These are phyloP conservation scores for Pseudocercospora cruenta DNA, from an alignment of 2,329 filamentous ascomycete species.

Conservation along the genomic window DNA sequence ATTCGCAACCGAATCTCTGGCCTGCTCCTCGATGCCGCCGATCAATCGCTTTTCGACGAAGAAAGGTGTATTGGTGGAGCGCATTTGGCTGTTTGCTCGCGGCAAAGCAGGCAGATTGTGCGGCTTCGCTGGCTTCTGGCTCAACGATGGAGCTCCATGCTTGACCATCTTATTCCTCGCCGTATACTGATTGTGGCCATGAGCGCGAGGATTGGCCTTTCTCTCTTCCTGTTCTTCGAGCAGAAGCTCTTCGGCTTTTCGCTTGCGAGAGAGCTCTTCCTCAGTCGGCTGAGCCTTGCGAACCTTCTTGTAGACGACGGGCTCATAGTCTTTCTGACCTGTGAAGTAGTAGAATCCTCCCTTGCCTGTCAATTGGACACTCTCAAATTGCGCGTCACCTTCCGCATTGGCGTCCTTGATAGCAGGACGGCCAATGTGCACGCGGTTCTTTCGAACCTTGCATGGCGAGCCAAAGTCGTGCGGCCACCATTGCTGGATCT, in stretches of 20 bases:
- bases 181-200: conserved; percentile 37
- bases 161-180: conserved; percentile 34
- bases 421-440: conserved; percentile 45
- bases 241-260: conserved; percentile 14
- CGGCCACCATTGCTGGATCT: conserved; percentile 41
- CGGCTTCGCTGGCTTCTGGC: conserved; percentile 17
- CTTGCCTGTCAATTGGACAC: conserved; percentile 19
- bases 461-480: conserved; percentile 44
- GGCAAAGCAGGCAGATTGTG: conserved; percentile 20
- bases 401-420: conserved; percentile 23
- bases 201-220: conserved; percentile 24
- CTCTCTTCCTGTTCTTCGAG: conserved; percentile 20
- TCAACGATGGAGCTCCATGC: conserved; percentile 31
- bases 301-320: conserved; percentile 28
- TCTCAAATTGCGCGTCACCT: conserved; percentile 27
- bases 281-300: conserved; percentile 13
- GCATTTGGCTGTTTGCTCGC: conserved; percentile 7
- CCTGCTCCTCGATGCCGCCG: conserved; percentile 13
- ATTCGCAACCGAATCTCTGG: conserved; percentile 8
- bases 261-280: conserved; percentile 22
- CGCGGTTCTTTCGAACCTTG: conserved; percentile 37
- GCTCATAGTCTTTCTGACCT: conserved; percentile 32
- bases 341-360: conserved; percentile 35
- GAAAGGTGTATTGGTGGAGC: conserved; percentile 11
- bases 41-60: conserved; percentile 12